Percentiles rank a stretch among this genome's conserved stretches.
phyloP scores from a whole-genome alignment of 2,329 filamentous ascomycete species.

The Conoideocrella luteorostrata region DNA sequence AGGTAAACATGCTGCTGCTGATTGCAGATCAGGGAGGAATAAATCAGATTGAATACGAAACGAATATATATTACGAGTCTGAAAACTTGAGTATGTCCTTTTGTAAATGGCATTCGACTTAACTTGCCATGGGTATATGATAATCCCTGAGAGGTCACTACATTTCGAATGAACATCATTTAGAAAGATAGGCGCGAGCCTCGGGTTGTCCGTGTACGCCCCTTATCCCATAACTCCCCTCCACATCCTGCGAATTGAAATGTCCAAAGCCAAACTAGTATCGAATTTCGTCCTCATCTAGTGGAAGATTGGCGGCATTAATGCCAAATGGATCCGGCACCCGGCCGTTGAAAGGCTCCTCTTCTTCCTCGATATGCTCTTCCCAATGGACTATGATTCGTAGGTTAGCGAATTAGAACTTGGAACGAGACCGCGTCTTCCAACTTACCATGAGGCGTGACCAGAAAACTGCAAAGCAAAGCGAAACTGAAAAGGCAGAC shows the following conservation, averaged over 20 bases:
- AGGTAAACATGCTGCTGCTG: too few species aligned
- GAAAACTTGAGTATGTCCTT: not conserved
- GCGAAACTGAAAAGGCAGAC: constrained; percentile 59
- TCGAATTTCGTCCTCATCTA: constrained; percentile 23
- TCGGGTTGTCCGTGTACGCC: too few species aligned
- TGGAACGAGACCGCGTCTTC: not conserved
- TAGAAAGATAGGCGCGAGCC: too few species aligned
- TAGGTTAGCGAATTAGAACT: not conserved
- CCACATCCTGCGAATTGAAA: too few species aligned
- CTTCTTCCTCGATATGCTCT: constrained; percentile 18
- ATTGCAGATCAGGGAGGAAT: too few species aligned
- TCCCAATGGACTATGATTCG: constrained; percentile 26
- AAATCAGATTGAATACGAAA: too few species aligned
- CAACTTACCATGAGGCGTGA: constrained; percentile 67
- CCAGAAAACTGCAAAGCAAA: constrained; percentile 60
- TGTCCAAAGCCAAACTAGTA: constrained; percentile 10
- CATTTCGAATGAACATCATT: not conserved
- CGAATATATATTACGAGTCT: too few species aligned
- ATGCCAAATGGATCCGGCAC: constrained; percentile 9
- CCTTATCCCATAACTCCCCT: too few species aligned
- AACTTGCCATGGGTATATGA: not conserved
- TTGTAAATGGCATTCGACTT: not conserved
- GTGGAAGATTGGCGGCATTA: constrained; percentile 12
- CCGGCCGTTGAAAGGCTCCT: constrained; percentile 14
- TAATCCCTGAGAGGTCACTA: not conserved